phyloP scores from a whole-genome alignment of 2,329 filamentous ascomycete genomes.

The Colletotrichum cuscutae region DNA sequence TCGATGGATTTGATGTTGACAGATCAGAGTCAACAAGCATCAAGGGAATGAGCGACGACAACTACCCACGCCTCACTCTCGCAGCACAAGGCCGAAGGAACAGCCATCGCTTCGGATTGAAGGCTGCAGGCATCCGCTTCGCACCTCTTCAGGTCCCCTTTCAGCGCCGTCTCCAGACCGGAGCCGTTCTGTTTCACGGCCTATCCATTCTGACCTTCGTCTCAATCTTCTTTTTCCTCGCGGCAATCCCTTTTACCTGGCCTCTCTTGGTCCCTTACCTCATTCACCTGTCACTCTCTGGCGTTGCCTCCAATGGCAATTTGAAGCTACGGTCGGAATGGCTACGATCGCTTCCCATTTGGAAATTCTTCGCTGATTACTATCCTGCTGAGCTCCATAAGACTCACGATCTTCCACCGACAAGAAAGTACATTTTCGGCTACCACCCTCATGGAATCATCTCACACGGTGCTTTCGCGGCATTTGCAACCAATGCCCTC shows the following conservation, averaged over 20 bases:
- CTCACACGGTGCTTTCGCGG: slow-evolving; percentile 92
- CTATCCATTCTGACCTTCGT: slow-evolving; percentile 77
- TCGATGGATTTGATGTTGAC: slow-evolving; percentile 29
- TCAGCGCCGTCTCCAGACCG: slow-evolving; percentile 78
- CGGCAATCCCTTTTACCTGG: slow-evolving; percentile 93
- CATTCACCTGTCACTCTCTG: slow-evolving; percentile 84
- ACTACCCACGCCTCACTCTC: slow-evolving; percentile 31
- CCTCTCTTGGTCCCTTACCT: slow-evolving; percentile 81
- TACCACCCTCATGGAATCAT: slow-evolving; percentile 99
- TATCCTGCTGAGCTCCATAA: slow-evolving; percentile 92
- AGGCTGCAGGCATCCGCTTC: slow-evolving; percentile 75
- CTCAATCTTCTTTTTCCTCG: slow-evolving; percentile 88
- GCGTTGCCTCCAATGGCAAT: slow-evolving; percentile 78
- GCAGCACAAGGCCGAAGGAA: slow-evolving; percentile 20
- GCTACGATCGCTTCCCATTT: slow-evolving; percentile 78
- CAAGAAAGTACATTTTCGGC: slow-evolving; percentile 93
- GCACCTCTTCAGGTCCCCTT: slow-evolving; percentile 82
- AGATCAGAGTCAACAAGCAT: slow-evolving; percentile 18
- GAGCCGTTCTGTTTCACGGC: slow-evolving; percentile 80
- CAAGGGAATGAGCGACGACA: slow-evolving; percentile 26
- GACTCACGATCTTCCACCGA: slow-evolving; percentile 80
- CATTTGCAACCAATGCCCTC: slow-evolving; percentile 90
- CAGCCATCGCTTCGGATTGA: slow-evolving; percentile 45
- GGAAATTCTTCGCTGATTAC: slow-evolving; percentile 91
- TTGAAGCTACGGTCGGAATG: slow-evolving; percentile 80